These are phyloP conservation scores for Taphrina pruni DNA, from an alignment of 1,139 yeast genomes.

Conservation along the genomic window DNA sequence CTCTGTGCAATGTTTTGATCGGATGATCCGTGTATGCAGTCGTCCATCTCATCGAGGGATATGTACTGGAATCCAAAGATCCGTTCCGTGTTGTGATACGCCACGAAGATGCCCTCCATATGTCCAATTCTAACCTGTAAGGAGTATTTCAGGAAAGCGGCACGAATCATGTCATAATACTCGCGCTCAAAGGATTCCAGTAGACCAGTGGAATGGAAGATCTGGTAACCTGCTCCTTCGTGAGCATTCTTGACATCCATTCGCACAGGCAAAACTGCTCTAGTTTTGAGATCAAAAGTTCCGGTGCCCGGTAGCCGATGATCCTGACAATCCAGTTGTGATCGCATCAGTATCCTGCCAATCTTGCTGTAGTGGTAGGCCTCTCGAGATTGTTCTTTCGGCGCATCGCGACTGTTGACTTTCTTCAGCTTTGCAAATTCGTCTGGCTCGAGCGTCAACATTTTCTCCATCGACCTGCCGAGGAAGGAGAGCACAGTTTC, in stretches of 20 bases:
- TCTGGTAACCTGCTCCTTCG: conserved; percentile 70
- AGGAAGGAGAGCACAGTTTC: conserved; percentile 71
- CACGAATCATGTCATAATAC: conserved; percentile 71
- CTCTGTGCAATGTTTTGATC: conserved; percentile 67
- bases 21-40: conserved; percentile 58
- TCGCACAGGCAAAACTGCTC: conserved; percentile 87
- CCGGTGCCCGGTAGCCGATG: conserved; percentile 84
- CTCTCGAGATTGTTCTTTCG: conserved; percentile 41
- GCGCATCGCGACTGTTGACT: conserved; percentile 45
- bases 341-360: conserved; percentile 77
- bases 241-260: conserved; percentile 61
- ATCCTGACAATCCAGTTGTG: conserved; percentile 88
- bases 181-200: conserved; percentile 84
- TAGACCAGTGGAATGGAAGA: conserved; percentile 64
- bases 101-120: conserved; percentile 95
- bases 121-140: conserved; percentile 93
- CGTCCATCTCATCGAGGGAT: conserved; percentile 75
- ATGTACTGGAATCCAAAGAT: conserved; percentile 91
- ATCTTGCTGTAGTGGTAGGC: conserved; percentile 73
- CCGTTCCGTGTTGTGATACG: conserved; percentile 80
- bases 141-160: conserved; percentile 81
- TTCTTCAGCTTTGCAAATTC: conserved; percentile 56
- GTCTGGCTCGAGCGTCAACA: conserved; percentile 46
- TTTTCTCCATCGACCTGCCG: conserved; percentile 53
- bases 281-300: conserved; percentile 85